These are phyloP conservation scores for Rheum nobile DNA, from an alignment of 148 eudicot species.

Conservation along the genomic window DNA sequence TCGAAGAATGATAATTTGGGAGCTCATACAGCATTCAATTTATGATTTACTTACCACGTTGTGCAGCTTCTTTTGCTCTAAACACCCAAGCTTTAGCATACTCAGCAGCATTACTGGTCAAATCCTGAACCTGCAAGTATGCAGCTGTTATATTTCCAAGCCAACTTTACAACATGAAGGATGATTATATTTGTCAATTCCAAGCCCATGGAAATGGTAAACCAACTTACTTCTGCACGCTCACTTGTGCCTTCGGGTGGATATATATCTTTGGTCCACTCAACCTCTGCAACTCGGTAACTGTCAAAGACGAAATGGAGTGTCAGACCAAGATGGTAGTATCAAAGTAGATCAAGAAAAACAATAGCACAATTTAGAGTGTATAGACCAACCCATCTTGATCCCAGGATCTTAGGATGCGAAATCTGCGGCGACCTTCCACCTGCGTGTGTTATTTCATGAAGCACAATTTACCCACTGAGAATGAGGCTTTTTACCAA, in stretches of 20 bases:
- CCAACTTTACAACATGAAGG: not conserved
- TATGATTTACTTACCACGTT: conserved; percentile 35
- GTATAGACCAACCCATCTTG: conserved; percentile 82
- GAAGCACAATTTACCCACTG: not conserved
- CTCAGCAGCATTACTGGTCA: conserved; percentile 44
- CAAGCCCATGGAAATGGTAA: not conserved
- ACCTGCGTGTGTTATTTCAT: conserved; percentile 36
- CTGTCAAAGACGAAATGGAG: conserved; percentile 14
- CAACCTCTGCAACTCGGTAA: conserved; percentile 64
- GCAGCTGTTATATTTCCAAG: not conserved
- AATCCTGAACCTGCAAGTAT: conserved; percentile 43
- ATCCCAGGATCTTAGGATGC: conserved; percentile 73
- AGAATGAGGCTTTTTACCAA: not conserved
- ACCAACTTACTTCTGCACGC: conserved; percentile 48
- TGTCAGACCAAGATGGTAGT: not conserved
- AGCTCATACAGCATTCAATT: not conserved
- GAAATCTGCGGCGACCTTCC: conserved; percentile 91
- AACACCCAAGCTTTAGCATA: conserved; percentile 55
- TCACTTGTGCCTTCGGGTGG: conserved; percentile 66
- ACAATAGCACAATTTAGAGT: not conserved
- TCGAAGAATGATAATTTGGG: not conserved
- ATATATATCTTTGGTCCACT: conserved; percentile 58
- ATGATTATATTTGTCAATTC: not conserved
- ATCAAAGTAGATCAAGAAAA: conserved; percentile 4
- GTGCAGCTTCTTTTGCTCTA: conserved; percentile 60